Conservation (phyloP, 306 rosid species). For the Quercus ilex region DNA sequence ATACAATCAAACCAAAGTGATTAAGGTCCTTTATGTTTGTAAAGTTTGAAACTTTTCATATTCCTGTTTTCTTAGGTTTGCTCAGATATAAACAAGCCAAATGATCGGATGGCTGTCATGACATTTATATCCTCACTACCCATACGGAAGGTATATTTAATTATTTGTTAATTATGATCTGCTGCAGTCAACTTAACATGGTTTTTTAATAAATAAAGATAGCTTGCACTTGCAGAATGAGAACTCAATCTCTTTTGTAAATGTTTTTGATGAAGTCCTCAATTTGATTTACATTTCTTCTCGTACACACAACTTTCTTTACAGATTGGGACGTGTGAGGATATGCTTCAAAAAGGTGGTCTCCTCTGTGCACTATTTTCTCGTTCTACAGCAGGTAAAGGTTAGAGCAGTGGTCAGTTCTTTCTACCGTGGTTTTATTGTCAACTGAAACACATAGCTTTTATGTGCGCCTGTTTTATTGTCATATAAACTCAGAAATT, state of each 20-base stretch:
- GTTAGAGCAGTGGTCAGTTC: conserved; percentile 23
- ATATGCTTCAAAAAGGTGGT: conserved; percentile 70
- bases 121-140: conserved; percentile 91
- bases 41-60: background rate
- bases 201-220: background rate
- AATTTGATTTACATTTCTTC: background rate
- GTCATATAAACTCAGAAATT: background rate
- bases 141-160: conserved; percentile 62
- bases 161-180: conserved; percentile 6
- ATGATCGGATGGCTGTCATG: conserved; percentile 65
- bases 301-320: background rate
- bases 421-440: background rate
- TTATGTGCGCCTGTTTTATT: background rate
- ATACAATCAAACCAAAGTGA: background rate
- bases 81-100: conserved; percentile 96
- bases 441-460: background rate
- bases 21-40: background rate
- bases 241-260: background rate
- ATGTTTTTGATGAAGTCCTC: conserved; percentile 11
- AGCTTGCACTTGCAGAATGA: background rate
- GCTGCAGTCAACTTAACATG: background rate
- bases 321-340: conserved; percentile 93
- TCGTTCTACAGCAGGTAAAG: conserved; percentile 59
- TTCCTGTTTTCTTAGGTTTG: conserved; percentile 55
- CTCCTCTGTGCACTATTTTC: conserved; percentile 77